Conservation (phyloP, 2,329 filamentous ascomycete species). For the Aspergillus calidoustus region DNA sequence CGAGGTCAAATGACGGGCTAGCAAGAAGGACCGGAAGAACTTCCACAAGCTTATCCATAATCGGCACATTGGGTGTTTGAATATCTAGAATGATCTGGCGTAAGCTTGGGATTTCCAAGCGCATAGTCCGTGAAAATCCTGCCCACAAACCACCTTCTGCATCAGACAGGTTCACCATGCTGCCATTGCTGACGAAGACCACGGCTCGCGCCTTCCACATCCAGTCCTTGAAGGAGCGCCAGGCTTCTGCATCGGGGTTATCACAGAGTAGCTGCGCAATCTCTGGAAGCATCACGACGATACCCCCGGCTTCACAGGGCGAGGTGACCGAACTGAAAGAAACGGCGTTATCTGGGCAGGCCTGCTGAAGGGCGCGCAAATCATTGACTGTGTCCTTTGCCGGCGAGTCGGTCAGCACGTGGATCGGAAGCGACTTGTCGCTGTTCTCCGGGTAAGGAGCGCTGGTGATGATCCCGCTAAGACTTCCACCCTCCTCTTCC, state of each 20-base stretch:
- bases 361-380: background rate
- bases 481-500: constrained; percentile 9
- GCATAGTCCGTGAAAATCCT: constrained; percentile 5
- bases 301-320: background rate
- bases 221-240: constrained; percentile 9
- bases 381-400: background rate
- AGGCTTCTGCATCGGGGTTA: background rate
- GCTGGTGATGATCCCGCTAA: constrained; percentile 7
- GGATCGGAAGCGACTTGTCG: constrained; percentile 1
- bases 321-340: background rate
- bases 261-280: constrained; percentile 8
- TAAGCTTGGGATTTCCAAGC: constrained; percentile 10
- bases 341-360: background rate
- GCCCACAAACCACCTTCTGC: constrained; percentile 13
- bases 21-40: constrained; percentile 1
- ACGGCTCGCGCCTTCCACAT: constrained; percentile 6
- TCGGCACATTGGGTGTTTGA: constrained; percentile 4
- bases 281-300: constrained; percentile 17
- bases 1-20: constrained; percentile 7
- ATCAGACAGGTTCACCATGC: constrained; percentile 3
- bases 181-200: constrained; percentile 12
- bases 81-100: constrained; percentile 10
- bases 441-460: background rate
- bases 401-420: background rate
- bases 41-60: constrained; percentile 7